Conservation (phyloP, 1,284 basidiomycete species). For the Laetiporus sulphureus region DNA sequence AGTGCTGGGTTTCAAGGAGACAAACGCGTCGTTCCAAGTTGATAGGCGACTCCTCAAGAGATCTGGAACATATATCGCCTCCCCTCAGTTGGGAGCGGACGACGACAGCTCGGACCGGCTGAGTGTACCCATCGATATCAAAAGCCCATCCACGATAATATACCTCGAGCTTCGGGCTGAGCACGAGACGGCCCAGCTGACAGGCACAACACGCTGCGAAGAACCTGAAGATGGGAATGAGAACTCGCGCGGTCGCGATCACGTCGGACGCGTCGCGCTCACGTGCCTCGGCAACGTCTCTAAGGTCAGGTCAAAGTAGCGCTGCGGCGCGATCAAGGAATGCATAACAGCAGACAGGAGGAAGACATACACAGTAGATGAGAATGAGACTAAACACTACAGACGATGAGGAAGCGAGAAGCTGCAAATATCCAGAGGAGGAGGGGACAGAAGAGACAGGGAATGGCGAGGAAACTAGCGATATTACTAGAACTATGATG, state of each 20-base stretch:
- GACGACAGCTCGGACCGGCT: background rate
- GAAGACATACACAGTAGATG: background rate
- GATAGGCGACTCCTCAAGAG: conserved; percentile 4
- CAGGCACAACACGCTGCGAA: background rate
- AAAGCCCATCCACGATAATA: conserved; percentile 14
- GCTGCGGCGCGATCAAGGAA: too few species aligned
- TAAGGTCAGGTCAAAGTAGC: too few species aligned
- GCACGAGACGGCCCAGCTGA: background rate
- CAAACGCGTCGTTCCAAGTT: background rate
- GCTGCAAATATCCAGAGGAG: background rate
- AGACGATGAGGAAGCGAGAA: background rate
- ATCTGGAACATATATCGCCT: conserved; percentile 1
- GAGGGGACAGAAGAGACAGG: background rate
- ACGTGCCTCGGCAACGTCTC: too few species aligned
- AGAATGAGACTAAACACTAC: background rate
- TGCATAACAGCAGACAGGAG: background rate
- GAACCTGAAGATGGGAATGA: too few species aligned
- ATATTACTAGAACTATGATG: too few species aligned
- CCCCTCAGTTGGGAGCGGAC: conserved; percentile 7
- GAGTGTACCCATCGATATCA: background rate
- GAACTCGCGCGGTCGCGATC: too few species aligned
- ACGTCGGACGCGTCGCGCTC: too few species aligned
- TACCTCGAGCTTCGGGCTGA: background rate
- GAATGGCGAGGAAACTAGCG: background rate
- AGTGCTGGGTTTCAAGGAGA: background rate